phyloP scores from a whole-genome alignment of 202 grass and related monocot genomes.

The Hordeum pubiflorum region DNA sequence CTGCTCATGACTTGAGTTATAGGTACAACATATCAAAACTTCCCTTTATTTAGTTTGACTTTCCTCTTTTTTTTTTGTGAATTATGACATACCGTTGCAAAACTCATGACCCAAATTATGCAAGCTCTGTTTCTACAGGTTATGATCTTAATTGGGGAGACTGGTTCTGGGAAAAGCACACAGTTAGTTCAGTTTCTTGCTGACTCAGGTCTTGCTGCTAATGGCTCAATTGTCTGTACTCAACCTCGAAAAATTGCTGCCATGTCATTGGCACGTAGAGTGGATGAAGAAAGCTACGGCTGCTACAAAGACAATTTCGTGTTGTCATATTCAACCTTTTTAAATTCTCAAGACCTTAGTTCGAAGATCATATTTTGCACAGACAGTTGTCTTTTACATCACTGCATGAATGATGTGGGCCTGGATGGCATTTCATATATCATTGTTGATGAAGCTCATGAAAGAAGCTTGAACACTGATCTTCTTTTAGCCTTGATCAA shows the following conservation, averaged over 20 bases:
- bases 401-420: not conserved
- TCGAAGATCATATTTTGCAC: slow-evolving; percentile 3
- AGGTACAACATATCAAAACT: not conserved
- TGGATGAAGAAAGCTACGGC: slow-evolving; percentile 1
- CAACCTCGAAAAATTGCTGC: slow-evolving; percentile 4
- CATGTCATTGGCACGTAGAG: not conserved
- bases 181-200: slow-evolving; percentile 2
- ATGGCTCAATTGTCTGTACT: not conserved
- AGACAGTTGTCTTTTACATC: slow-evolving; percentile 8
- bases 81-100: not conserved
- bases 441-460: slow-evolving; percentile 10
- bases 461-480: slow-evolving; percentile 13
- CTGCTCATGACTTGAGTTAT: not conserved
- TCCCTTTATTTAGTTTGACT: not conserved
- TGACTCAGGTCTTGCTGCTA: not conserved
- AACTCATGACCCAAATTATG: not conserved
- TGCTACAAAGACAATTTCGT: not conserved
- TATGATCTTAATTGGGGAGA: slow-evolving; percentile 4
- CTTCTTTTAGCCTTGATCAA: not conserved
- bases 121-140: not conserved
- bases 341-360: not conserved
- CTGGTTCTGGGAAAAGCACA: slow-evolving; percentile 6
- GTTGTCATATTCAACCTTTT: not conserved
- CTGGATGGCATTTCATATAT: not conserved
- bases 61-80: not conserved